These are phyloP conservation scores for Candida ulmi DNA, from an alignment of 805 yeast species.

Conservation along the genomic window DNA sequence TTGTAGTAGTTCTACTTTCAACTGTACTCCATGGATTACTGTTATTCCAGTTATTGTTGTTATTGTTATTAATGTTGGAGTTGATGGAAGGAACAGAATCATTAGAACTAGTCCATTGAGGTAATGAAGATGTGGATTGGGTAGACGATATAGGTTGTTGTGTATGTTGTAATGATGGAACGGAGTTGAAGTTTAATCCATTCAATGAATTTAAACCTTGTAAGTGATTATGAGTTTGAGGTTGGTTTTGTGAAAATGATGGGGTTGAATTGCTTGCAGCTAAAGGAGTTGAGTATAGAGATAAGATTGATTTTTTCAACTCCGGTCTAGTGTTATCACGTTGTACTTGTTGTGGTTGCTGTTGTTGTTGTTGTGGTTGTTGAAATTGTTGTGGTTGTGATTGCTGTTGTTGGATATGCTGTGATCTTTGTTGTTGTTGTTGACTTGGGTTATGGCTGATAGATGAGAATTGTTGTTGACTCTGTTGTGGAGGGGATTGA, in stretches of 20 bases:
- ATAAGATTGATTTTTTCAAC: slow-evolving; percentile 84
- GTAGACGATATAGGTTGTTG: too few relatives aligned
- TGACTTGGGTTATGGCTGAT: slow-evolving; percentile 1
- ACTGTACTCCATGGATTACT: slow-evolving; percentile 2
- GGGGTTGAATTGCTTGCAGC: slow-evolving; percentile 18
- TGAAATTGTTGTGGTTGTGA: slow-evolving; percentile 5
- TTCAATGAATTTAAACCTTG: slow-evolving; percentile 12
- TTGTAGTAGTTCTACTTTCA: neutral
- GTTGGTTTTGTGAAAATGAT: slow-evolving; percentile 2
- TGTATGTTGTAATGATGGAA: too few relatives aligned
- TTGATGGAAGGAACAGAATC: too few relatives aligned
- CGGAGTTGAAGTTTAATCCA: slow-evolving; percentile 7
- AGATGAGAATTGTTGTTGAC: neutral
- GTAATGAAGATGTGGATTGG: too few relatives aligned
- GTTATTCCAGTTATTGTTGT: slow-evolving; percentile 1
- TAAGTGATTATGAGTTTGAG: slow-evolving; percentile 2
- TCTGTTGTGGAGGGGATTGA: slow-evolving; percentile 2
- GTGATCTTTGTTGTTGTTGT: slow-evolving; percentile 7
- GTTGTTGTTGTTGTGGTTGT: slow-evolving; percentile 5
- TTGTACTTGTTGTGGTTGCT: slow-evolving; percentile 6
- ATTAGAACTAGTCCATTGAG: too few relatives aligned
- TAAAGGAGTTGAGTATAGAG: slow-evolving; percentile 68
- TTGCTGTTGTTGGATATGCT: too few relatives aligned
- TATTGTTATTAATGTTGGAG: slow-evolving; percentile 3
- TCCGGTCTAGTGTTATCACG: slow-evolving; percentile 56